Evolutionary conservation across 345 rosid species (phyloP).

Genomic region (Mangifera indica): DNA sequence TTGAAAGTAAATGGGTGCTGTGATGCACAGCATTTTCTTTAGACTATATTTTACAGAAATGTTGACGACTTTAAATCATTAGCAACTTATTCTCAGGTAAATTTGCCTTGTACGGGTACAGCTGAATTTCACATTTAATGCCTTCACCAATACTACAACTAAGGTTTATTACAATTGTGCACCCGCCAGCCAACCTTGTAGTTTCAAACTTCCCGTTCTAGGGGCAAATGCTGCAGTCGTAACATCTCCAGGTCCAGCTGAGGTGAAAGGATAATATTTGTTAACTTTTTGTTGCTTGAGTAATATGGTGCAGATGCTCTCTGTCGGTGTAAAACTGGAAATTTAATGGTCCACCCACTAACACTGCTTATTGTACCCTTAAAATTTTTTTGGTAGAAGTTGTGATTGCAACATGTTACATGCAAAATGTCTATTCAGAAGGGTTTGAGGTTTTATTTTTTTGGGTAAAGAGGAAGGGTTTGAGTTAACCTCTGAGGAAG

Average conservation of each 20-base stretch:
- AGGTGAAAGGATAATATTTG: constrained; percentile 32
- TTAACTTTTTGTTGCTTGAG: neutral
- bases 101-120: constrained; percentile 39
- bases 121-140: constrained; percentile 39
- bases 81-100: neutral
- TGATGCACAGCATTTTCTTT: neutral
- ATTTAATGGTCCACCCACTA: neutral
- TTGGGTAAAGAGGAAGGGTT: too few relatives aligned
- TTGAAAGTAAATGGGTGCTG: neutral
- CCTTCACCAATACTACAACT: constrained; percentile 38
- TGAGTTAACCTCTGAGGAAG: neutral
- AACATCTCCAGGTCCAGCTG: constrained; percentile 36
- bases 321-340: neutral
- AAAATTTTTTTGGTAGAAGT: neutral
- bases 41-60: neutral
- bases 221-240: constrained; percentile 39
- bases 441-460: too few relatives aligned
- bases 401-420: neutral
- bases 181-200: constrained; percentile 31
- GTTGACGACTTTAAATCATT: neutral
- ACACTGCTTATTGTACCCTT: neutral
- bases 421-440: neutral
- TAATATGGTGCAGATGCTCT: constrained; percentile 9
- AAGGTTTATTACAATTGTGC: constrained; percentile 48
- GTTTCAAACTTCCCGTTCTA: constrained; percentile 31